Evolutionary conservation across 2,329 filamentous ascomycete species (phyloP), one percentile per base, ranked within the genome.

Genomic region (Xylaria hypoxylon): DNA sequence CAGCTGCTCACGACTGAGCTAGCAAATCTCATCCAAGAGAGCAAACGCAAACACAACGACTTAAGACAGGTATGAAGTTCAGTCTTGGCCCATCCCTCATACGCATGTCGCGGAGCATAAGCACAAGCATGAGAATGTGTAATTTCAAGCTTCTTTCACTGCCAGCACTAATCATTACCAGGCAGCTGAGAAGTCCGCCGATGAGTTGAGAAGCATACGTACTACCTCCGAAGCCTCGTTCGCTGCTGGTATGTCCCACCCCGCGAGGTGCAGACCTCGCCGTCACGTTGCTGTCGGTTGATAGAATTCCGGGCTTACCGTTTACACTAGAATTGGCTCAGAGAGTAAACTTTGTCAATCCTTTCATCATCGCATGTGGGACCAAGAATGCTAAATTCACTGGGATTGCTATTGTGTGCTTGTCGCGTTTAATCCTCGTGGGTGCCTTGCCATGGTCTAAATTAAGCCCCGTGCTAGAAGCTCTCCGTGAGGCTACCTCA

Each of bases 111-210:
- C n/a, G n/a, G n/a, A n/a, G n/a, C n/a, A n/a, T n/a, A n/a, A 33
- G 31, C 35, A 38, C 15, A 4, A 13, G 31, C 5, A 17, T 4
- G 24, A 24, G 17, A 11, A 47, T 42, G 22, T 47, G 17, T n/a
- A 11, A 10, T 51, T 50, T 35, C 13, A 24, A 2, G 22, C 52
- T 19, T 24, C n/a, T n/a, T 33, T 26, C 6, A 10, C 8, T 5
- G 13, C 24, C 19, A 31, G 35, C 17, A 19, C 64, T 69, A 40
- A 68, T 22, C 44, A 24, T 56, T 42, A 15, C 7, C 72, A 95
- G 92, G 93, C 96, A 57, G 94, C 96, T 31, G 96, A 99, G 77
- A 96, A 94, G 80, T 96, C 96, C 15, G 84, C 98, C 24, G 92
- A 94, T 71, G 96, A 98, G 73, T 85, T 99, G 68, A 97, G 92